Evolutionary conservation across 352 stramenopile genomes (phyloP).

Genomic region (Phytopythium montanum): DNA sequence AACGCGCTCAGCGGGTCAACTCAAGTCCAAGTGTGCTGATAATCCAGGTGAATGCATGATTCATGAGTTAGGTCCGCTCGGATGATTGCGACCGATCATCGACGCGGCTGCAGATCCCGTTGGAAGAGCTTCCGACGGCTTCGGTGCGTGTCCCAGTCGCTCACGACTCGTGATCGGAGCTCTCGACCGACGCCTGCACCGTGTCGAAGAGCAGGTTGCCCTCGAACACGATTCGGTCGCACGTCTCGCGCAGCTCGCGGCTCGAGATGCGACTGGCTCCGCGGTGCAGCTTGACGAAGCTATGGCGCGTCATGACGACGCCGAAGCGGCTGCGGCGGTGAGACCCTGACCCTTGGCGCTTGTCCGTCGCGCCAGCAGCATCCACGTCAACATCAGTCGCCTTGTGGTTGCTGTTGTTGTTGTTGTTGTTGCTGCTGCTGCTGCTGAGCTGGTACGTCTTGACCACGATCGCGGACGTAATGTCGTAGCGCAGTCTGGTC

Average conservation of each 20-base stretch:
- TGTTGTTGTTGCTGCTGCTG: no score
- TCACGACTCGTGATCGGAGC: not conserved
- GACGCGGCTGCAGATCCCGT: not conserved
- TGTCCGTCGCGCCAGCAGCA: constrained; percentile 11
- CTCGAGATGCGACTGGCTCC: constrained; percentile 15
- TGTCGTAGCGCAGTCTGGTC: constrained; percentile 25
- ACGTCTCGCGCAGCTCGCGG: constrained; percentile 22
- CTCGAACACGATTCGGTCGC: constrained; percentile 17
- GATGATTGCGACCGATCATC: not conserved
- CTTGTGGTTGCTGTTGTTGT: no score
- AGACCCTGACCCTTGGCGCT: constrained; percentile 14
- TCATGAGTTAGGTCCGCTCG: not conserved
- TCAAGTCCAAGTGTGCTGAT: not conserved
- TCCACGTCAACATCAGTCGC: not conserved
- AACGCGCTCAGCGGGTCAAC: not conserved
- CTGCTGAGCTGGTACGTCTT: constrained; percentile 18
- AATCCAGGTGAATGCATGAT: not conserved
- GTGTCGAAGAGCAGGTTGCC: constrained; percentile 26
- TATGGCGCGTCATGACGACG: constrained; percentile 33
- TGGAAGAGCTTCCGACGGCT: constrained; percentile 1
- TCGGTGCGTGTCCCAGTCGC: not conserved
- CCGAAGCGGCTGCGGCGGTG: not conserved
- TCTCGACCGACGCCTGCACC: constrained; percentile 16
- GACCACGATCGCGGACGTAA: constrained; percentile 25
- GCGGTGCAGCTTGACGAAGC: constrained; percentile 31